Evolutionary conservation across 2,329 filamentous ascomycete genomes (phyloP), one percentile per base, ranked within the genome.

Genomic region (Teratosphaeria epicoccoides): DNA sequence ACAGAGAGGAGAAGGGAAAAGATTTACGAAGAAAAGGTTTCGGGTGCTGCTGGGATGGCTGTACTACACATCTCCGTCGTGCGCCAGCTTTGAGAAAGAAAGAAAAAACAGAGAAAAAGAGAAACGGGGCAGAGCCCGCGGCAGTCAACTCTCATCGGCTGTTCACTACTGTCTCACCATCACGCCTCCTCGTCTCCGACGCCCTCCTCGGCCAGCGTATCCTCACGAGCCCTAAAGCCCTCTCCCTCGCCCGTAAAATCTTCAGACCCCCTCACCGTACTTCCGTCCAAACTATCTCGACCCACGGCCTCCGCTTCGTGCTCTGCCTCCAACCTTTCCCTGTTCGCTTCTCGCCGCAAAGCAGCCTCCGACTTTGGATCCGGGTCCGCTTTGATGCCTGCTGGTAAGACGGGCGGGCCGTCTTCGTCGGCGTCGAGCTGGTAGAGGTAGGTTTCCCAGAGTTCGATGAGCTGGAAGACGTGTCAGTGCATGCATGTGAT

Each of bases 401-500:
- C 58, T 3, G 65, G 63, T 54, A 67, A 59, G 20, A 62, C 53
- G 2, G 61, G 63, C 23, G 62, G 63, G 5, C 75, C 88, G 58
- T 95, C 88, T 54, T 97, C 91, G 62, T 95, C 91, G 7, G 88
- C 87, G 66, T 98, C 93, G 43, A 98, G 76, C 68, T 96, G 93
- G 78, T 97, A 84, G 49, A 98, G 77, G 74, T 95, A 98, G 0
- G 93, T 97, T 72, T 98, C 93, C 93, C 93, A 98, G 56, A 97
- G 84, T 71, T 98, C 93, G 63, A 84, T 84, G 56, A 84, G 72
- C 80, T 84, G 53, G 44, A 22, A 9, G 1, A 26, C 23, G 25
- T 6, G 24, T 23, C 17, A 37, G 24, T 37, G 4, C 7, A 22
- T 24, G 29, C 46, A 46, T 48, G 12, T 24, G 24, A n/a, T n/a